Evolutionary conservation across 345 rosid species (phyloP), one percentile per base, ranked within the genome.

Genomic region (Brassica carinata): DNA sequence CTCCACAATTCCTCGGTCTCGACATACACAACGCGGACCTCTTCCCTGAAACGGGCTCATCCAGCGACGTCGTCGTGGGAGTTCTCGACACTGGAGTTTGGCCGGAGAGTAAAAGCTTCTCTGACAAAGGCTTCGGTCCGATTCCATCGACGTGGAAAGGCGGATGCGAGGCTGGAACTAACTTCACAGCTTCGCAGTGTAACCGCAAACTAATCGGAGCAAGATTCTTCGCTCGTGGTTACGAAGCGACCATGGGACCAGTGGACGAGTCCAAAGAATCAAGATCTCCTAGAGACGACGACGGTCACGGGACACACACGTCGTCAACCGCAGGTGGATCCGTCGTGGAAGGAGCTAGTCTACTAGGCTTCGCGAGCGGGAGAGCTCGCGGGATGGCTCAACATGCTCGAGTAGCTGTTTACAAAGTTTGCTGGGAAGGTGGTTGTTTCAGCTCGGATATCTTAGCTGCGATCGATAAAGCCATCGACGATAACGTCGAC

Each of bases 281-380:
- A 0, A 86, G 82, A 69, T 88, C 94, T 26, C 81, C 92, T 0
- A 77, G 94, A 72, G 96, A 91, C 78, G 86, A 80, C 19, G 86
- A 85, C 9, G 93, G 92, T 2, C 96, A 91, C 64, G 96, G 96
- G 6, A 86, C 93, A 0, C 93, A 89, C 78, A 89, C 96, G 1
- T 79, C 96, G 15, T 79, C 90, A n/a, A 93, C 92, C 7, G 93
- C 94, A 0, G 98, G 90, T 8, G 97, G 97, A 19, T 85, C 88
- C 14, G 70, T 81, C 9, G 94, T 91, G 5, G 87, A 79, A n/a
- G 86, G 87, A 29, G 94, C 94, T 1, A 86, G 78, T 36, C 72
- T 93, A 1, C 69, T 88, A 19, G 97, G 94, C 0, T 91, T 79
- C 53, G 98, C 98, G 0, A 8, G 5, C 0, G 98, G 98, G 15